Percentiles rank a stretch among this genome's conserved stretches.
Evolutionary conservation across 768 basidiomycete species (phyloP).

Genomic region (Hysterangium stoloniferum): DNA sequence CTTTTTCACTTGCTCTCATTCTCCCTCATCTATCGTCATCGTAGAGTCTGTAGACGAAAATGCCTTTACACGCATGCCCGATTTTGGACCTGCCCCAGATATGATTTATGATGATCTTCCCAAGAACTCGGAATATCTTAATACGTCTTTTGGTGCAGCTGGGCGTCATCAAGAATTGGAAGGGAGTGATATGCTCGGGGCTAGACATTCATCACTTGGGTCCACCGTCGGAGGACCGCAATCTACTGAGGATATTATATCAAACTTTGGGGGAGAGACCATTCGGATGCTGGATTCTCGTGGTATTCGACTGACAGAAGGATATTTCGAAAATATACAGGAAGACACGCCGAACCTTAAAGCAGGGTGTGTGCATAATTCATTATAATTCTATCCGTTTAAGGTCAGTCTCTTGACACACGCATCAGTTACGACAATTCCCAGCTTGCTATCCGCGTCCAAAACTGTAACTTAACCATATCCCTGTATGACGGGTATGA

Average conservation of each 20-base stretch:
- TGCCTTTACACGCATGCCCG: conserved; percentile 68
- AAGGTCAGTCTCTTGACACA: conserved; percentile 8
- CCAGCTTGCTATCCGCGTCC: conserved; percentile 44
- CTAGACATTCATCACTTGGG: no score
- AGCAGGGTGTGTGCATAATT: no score
- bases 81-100: conserved; percentile 74
- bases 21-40: no score
- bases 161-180: conserved; percentile 65
- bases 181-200: conserved; percentile 69
- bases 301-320: conserved; percentile 61
- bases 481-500: conserved; percentile 93
- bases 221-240: no score
- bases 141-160: conserved; percentile 71
- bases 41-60: conserved; percentile 76
- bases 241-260: conserved; percentile 38
- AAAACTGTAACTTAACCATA: conserved; percentile 55
- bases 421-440: conserved; percentile 38
- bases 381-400: background rate
- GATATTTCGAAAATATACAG: conserved; percentile 62
- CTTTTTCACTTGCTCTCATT: no score
- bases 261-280: conserved; percentile 75
- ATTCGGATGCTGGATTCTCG: conserved; percentile 64
- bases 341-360: conserved; percentile 42
- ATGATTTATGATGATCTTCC: conserved; percentile 91
- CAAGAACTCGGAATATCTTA: conserved; percentile 80